Evolutionary conservation across 192 early-diverging fungal genomes (phyloP), one percentile per base, ranked within the genome.

Genomic region (Backusella sp.): DNA sequence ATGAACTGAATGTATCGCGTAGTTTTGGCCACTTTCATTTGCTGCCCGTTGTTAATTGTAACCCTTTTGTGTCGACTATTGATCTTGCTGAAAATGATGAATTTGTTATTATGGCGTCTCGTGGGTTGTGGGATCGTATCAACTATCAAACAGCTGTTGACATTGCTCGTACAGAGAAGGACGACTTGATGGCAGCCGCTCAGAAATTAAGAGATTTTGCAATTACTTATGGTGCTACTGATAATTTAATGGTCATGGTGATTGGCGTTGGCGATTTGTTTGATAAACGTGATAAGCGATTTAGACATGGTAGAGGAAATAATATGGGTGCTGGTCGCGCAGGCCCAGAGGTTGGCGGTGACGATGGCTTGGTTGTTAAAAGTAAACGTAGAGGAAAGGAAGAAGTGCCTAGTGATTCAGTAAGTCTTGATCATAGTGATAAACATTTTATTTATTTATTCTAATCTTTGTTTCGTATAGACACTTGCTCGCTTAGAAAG

Each of bases 21-120:
- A 90, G 88, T 2, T 96, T 97, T 85, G 96, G 96, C 0, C 95
- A 96, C 83, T 97, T 94, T 72, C 89, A 92, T 73, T 77, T 95
- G 53, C 85, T 94, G 7, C 94, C 94, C 6, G 84, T 90, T 28
- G 91, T 97, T 66, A 97, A 95, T 76, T 91, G 94, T 11, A 93
- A 95, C 65, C 95, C 96, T 11, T 94, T 81, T 37, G 93, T 96
- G 68, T 86, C 88, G 53, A 84, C 86, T 6, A 86, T 94, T 17
- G 87, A 91, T 26, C 80, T 97, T 72, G 86, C 93, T 0, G 91
- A 95, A 75, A 91, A 91, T 42, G 94, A 94, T 71, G 93, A 95
- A 79, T 92, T 94, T 78, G 72, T 94, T 39, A 92, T 94, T 71
- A 87, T 93, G 86, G 91, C 92, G 1, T 91, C 90, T 37, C 84